Conservation (phyloP, 2,329 filamentous ascomycete genomes). For the Tolypocladium guangdongense region DNA sequence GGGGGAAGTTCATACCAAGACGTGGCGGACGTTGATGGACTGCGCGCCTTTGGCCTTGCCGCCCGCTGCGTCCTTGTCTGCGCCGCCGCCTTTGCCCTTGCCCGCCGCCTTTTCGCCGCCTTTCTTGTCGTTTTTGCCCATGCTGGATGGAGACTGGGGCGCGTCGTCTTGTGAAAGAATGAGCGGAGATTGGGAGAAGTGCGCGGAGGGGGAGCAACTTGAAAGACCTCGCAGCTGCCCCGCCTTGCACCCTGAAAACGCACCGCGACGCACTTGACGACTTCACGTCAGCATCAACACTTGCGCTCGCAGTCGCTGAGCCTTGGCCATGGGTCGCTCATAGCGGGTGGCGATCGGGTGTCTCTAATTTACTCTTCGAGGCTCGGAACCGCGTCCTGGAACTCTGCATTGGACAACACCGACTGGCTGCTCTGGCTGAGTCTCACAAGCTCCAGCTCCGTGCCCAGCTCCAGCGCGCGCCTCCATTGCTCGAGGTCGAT, state of each 20-base stretch:
- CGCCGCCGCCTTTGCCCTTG: slow-evolving; percentile 18
- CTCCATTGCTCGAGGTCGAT: slow-evolving; percentile 16
- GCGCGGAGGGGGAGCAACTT: slow-evolving; percentile 1
- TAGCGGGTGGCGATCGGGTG: too few relatives aligned
- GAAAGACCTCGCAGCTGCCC: background rate
- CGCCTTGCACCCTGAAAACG: background rate
- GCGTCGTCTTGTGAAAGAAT: background rate
- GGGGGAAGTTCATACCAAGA: slow-evolving; percentile 34
- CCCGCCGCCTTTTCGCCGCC: slow-evolving; percentile 24
- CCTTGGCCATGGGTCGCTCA: background rate
- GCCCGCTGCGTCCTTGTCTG: slow-evolving; percentile 21
- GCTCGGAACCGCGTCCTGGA: background rate
- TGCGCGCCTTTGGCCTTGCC: slow-evolving; percentile 45
- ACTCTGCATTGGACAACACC: background rate
- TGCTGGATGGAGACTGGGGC: slow-evolving; percentile 10
- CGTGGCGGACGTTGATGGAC: slow-evolving; percentile 64
- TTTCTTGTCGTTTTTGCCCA: slow-evolving; percentile 31
- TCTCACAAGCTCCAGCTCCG: slow-evolving; percentile 10
- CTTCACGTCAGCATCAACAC: background rate
- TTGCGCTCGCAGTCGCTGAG: background rate
- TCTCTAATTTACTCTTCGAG: background rate
- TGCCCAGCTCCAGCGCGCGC: slow-evolving; percentile 14
- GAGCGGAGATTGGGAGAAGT: background rate
- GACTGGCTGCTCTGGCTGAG: slow-evolving; percentile 3
- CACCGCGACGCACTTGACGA: background rate